These are phyloP conservation scores for Sophora flavescens DNA, from an alignment of 306 rosid genomes.

Conservation along the genomic window DNA sequence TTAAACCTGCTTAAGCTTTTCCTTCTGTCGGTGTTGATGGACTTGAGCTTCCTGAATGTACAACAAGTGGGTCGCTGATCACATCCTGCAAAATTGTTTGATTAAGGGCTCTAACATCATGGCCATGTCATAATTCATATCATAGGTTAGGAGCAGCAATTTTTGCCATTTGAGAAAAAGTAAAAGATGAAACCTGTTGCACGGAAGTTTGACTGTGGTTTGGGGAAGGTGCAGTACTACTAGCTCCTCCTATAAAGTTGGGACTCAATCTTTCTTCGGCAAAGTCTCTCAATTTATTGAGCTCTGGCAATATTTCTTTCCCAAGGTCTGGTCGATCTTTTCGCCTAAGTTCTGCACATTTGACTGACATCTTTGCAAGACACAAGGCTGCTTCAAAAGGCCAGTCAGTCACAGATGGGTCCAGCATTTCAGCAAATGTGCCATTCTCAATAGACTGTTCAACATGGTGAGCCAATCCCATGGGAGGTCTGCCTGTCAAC, in stretches of 20 bases:
- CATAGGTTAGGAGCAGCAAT: no score
- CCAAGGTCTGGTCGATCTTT: conserved; percentile 94
- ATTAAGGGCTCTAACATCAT: no score
- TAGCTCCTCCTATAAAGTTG: conserved; percentile 2
- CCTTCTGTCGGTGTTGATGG: conserved; percentile 48
- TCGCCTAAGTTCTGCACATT: conserved; percentile 86
- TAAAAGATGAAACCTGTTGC: conserved; percentile 55
- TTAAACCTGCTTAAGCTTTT: no score
- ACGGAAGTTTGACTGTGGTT: conserved; percentile 38
- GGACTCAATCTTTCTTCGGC: conserved; percentile 58
- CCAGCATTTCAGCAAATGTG: conserved; percentile 61
- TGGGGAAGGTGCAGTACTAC: conserved; percentile 40
- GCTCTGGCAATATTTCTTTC: conserved; percentile 61
- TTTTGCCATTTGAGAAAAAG: no score
- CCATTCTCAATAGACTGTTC: conserved; percentile 60
- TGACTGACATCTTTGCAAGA: conserved; percentile 67
- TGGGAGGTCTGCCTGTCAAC: conserved; percentile 75
- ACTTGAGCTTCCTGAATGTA: conserved; percentile 53
- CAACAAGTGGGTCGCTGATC: conserved; percentile 56
- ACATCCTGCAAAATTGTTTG: conserved; percentile 62
- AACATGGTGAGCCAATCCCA: conserved; percentile 79
- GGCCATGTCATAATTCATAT: no score
- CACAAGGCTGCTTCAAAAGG: conserved; percentile 63
- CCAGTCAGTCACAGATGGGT: conserved; percentile 78
- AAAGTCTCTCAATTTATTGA: conserved; percentile 63